phyloP scores from a whole-genome alignment of 73 alveolate genomes.

The Breviolum minutum region DNA sequence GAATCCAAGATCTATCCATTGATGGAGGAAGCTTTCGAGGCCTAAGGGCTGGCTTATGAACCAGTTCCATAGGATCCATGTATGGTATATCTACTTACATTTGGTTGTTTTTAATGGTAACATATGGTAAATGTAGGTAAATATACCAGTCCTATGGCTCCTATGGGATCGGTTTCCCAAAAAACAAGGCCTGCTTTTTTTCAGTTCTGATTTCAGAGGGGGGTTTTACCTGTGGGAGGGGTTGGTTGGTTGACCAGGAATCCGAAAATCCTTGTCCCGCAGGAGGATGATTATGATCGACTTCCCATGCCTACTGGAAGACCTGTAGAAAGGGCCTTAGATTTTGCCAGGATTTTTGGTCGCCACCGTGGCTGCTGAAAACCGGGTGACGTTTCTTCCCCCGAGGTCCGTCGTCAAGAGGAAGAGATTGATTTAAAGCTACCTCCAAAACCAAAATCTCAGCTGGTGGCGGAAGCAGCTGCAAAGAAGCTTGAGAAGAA shows the following conservation, averaged over 20 bases:
- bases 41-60: no score
- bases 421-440: constrained; percentile 83
- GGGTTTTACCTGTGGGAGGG: background rate
- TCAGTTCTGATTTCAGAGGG: no score
- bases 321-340: background rate
- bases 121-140: no score
- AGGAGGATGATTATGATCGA: constrained; percentile 65
- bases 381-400: no score
- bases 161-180: no score
- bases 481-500: constrained; percentile 42
- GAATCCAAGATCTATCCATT: constrained; percentile 10
- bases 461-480: constrained; percentile 38
- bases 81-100: no score
- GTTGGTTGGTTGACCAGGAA: background rate
- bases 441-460: constrained; percentile 80
- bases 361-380: background rate
- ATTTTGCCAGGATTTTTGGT: background rate
- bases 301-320: constrained; percentile 40
- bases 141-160: no score
- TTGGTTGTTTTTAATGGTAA: no score
- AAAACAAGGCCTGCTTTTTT: no score
- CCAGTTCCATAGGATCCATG: no score
- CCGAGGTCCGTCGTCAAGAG: background rate
- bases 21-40: constrained; percentile 68
- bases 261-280: background rate